Evolutionary conservation across 2,329 filamentous ascomycete genomes (phyloP).

Genomic region (Harringtonia aguacate): DNA sequence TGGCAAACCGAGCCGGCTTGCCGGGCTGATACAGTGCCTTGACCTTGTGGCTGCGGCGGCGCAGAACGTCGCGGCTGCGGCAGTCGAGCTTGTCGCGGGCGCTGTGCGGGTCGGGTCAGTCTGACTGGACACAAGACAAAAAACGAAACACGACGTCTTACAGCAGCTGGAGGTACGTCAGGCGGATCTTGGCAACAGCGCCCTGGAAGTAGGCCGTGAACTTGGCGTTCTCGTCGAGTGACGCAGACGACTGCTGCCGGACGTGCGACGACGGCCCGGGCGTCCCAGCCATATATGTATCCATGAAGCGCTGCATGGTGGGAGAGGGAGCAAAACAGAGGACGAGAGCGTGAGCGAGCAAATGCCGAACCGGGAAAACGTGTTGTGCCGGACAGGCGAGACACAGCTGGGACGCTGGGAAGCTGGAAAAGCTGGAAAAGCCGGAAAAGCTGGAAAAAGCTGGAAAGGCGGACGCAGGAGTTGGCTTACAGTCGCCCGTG

Average conservation of each 20-base stretch:
- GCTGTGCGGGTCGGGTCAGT: slow-evolving; percentile 1
- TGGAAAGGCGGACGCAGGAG: too few relatives aligned
- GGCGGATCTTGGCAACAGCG: slow-evolving; percentile 33
- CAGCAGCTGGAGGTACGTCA: slow-evolving; percentile 26
- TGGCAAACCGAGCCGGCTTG: slow-evolving; percentile 18
- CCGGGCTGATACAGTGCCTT: slow-evolving; percentile 8
- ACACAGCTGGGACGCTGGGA: too few relatives aligned
- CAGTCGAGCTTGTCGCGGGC: slow-evolving; percentile 10
- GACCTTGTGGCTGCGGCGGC: slow-evolving; percentile 17
- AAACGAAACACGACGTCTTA: not conserved
- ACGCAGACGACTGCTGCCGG: not conserved
- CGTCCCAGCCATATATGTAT: too few relatives aligned
- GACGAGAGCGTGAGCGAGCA: too few relatives aligned
- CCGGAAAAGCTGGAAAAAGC: too few relatives aligned
- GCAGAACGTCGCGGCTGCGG: slow-evolving; percentile 8
- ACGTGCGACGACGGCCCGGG: too few relatives aligned
- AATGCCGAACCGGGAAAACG: too few relatives aligned
- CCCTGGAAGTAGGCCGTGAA: slow-evolving; percentile 29
- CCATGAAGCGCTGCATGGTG: too few relatives aligned
- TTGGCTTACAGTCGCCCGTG: too few relatives aligned
- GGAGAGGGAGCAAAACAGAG: too few relatives aligned
- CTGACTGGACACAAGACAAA: not conserved
- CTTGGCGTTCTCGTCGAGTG: slow-evolving; percentile 17
- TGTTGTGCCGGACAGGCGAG: too few relatives aligned
- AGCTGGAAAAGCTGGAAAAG: too few relatives aligned